Percentiles rank a stretch among this genome's conserved stretches.
phyloP scores from a whole-genome alignment of 306 rosid genomes.

The Trifolium dubium region DNA sequence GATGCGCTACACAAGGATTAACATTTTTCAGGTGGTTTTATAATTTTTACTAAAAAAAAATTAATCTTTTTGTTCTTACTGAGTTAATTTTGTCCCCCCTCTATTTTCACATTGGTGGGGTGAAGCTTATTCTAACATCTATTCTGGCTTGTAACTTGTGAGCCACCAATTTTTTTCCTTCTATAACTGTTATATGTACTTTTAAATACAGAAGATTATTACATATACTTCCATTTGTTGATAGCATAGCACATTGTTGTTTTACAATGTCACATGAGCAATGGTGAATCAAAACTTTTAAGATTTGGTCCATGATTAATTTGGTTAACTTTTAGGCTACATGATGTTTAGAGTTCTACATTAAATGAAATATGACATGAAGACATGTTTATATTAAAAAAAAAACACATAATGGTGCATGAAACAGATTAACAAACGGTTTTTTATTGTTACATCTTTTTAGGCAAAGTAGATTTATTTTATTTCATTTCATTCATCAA shows the following conservation, averaged over 20 bases:
- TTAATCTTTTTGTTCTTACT: not conserved
- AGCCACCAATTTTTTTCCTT: constrained; percentile 34
- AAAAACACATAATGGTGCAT: no score
- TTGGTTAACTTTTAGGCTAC: not conserved
- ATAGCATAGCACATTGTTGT: not conserved
- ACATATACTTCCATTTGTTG: constrained; percentile 30
- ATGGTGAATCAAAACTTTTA: not conserved
- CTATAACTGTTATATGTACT: not conserved
- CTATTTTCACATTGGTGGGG: constrained; percentile 37
- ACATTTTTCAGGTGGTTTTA: constrained; percentile 24
- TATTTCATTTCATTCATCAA: no score
- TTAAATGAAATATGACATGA: not conserved
- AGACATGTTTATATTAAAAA: not conserved
- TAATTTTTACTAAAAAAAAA: not conserved
- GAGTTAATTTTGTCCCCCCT: constrained; percentile 34
- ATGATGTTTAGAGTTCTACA: not conserved
- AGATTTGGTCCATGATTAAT: constrained; percentile 3
- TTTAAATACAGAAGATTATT: constrained; percentile 1
- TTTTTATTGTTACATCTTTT: no score
- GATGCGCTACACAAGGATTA: constrained; percentile 59
- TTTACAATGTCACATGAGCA: not conserved
- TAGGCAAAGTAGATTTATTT: no score
- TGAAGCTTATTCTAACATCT: constrained; percentile 39
- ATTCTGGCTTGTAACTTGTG: constrained; percentile 28
- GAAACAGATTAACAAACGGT: no score